Conservation (phyloP, 1,284 basidiomycete species). For the Trametes polyzona region DNA sequence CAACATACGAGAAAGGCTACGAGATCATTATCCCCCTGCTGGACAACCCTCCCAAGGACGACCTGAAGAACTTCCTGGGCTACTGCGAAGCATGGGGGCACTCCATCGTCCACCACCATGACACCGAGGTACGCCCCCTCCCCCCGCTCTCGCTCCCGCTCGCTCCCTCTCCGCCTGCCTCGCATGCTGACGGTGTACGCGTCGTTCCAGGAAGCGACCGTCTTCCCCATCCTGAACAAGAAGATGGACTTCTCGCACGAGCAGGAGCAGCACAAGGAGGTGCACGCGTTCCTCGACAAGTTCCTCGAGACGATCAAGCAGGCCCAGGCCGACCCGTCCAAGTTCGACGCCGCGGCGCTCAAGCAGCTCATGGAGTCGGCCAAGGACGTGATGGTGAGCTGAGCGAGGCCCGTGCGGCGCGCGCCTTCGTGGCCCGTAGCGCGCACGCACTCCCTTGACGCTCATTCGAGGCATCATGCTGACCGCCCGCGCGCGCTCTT, state of each 20-base stretch:
- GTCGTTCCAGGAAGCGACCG: slow-evolving; percentile 27
- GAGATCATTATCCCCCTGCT: slow-evolving; percentile 39
- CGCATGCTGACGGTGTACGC: no score
- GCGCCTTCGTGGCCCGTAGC: no score
- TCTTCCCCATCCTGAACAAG: slow-evolving; percentile 41
- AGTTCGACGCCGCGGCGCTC: slow-evolving; percentile 36
- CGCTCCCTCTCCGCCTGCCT: no score
- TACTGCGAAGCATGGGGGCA: slow-evolving; percentile 43
- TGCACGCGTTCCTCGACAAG: slow-evolving; percentile 37
- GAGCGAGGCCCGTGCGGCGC: no score
- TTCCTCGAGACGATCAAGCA: slow-evolving; percentile 32
- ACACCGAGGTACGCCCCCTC: slow-evolving; percentile 37
- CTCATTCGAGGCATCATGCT: no score
- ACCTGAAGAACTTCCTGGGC: slow-evolving; percentile 44
- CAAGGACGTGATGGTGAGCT: slow-evolving; percentile 36
- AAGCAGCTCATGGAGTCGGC: slow-evolving; percentile 32
- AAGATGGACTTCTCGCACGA: slow-evolving; percentile 44
- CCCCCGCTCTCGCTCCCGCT: no score
- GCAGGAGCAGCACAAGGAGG: slow-evolving; percentile 39
- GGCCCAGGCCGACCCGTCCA: slow-evolving; percentile 31
- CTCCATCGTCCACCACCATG: slow-evolving; percentile 38
- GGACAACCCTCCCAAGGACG: slow-evolving; percentile 39
- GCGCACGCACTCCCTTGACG: no score
- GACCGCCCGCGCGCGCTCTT: no score
- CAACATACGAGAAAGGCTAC: slow-evolving; percentile 30